Conservation (phyloP, 1,284 basidiomycete species). For the Cutaneotrichosporon sp. region DNA sequence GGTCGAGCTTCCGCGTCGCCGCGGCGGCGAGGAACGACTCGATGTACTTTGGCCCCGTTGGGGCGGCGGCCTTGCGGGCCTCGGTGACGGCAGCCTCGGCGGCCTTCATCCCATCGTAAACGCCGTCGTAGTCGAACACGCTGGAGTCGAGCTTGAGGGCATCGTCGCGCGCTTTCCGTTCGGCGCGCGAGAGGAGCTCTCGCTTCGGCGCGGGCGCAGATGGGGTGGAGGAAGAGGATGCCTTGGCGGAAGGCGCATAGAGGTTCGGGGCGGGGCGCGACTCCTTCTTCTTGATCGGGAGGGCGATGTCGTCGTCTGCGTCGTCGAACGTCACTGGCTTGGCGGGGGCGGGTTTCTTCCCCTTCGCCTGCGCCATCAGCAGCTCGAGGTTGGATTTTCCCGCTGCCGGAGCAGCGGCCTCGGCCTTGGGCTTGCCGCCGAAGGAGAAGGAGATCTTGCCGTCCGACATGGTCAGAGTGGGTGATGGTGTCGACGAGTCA, state of each 20-base stretch:
- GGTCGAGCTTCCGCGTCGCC: conserved; percentile 81
- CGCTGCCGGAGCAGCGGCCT: neutral
- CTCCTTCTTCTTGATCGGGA: conserved; percentile 9
- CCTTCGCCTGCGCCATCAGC: conserved; percentile 43
- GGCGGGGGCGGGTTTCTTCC: neutral
- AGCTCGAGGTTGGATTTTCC: conserved; percentile 42
- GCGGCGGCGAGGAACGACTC: conserved; percentile 77
- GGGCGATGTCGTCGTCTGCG: conserved; percentile 35
- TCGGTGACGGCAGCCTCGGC: conserved; percentile 71
- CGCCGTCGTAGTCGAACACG: conserved; percentile 94
- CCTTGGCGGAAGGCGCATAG: no score
- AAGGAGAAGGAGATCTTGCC: conserved; percentile 50
- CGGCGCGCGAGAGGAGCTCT: conserved; percentile 32
- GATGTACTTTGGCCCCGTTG: conserved; percentile 94
- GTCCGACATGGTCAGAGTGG: conserved; percentile 22
- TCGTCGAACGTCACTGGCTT: conserved; percentile 29
- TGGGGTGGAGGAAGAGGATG: neutral
- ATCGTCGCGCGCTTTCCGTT: conserved; percentile 58
- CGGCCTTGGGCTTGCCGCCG: conserved; percentile 24
- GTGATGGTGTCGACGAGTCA: no score
- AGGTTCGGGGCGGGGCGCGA: conserved; percentile 8
- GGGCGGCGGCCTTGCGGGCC: conserved; percentile 70
- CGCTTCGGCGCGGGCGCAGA: neutral
- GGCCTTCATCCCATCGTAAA: conserved; percentile 94
- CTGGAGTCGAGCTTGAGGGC: conserved; percentile 78